Base-by-base conservation (phyloP, 176 grass and related monocot genomes). In the Bolboschoenus planiculmis region DNA sequence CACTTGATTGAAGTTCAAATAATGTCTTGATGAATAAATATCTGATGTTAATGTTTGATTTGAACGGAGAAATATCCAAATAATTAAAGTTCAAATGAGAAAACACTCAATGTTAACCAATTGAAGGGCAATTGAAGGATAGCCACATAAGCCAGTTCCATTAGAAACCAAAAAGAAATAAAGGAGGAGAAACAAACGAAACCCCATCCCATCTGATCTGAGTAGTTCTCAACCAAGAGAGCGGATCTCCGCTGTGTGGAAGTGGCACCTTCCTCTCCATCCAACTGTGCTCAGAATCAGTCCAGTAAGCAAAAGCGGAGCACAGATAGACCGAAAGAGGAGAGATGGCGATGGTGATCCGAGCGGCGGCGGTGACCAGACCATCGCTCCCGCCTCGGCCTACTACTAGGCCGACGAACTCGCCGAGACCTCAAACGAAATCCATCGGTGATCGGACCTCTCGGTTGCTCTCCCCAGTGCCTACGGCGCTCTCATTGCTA, bases 261-360 rank as follows among this genome's bases (percentile, higher is more conserved):
- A 10, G n/a, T n/a, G n/a, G n/a, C 31, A 31, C 2, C 50, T 59
- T 53, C 26, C 37, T 7, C 55, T 47, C 13, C 57, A n/a, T 63
- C 7, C 24, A 42, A 36, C 29, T 14, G 15, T n/a, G 27, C 30
- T 11, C 75, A 47, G 42, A 1, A 15, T 14, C 64, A 77, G 76
- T 58, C 18, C 76, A 30, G 46, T 39, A 84, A 83, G 72, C 46
- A 70, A 16, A 48, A 0, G 56, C 4, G 5, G 11, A 21, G 13
- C 3, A 42, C 39, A 67, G 55, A 56, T n/a, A 23, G 58, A 67
- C 29, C 18, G 11, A 39, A 40, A 5, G 13, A 56, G 7, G 78
- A 42, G 78, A 58, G n/a, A 89, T 89, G 88, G 70, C 40, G 27
- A 43, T 83, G 67, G 72, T 75, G 13, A 68, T 86, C 80, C 84